phyloP scores from a whole-genome alignment of 2,329 filamentous ascomycete species.

The Calonectria fujianensis region DNA sequence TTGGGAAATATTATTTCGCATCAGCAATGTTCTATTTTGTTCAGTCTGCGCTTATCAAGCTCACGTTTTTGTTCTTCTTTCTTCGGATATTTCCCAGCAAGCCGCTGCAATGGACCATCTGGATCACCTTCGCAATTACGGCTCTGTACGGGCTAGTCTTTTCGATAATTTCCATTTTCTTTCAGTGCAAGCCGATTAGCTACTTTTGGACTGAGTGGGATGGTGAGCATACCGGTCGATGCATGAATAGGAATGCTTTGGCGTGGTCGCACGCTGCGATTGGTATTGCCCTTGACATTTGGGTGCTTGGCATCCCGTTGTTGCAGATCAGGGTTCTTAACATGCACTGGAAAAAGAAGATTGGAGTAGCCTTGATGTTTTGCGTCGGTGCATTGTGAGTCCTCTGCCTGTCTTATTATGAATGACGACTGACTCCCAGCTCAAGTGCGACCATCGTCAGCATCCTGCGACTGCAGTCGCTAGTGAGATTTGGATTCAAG shows the following conservation, averaged over 20 bases:
- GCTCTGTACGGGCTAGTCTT: constrained; percentile 60
- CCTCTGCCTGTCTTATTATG: too few relatives aligned
- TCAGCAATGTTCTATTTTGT: constrained; percentile 68
- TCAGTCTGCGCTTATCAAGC: constrained; percentile 67
- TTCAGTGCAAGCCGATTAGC: constrained; percentile 71
- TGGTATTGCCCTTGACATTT: constrained; percentile 71
- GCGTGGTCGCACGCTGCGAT: constrained; percentile 72
- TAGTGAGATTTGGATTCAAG: constrained; percentile 55
- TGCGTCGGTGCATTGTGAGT: constrained; percentile 67
- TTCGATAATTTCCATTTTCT: constrained; percentile 66
- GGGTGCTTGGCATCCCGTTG: constrained; percentile 71
- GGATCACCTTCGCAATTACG: constrained; percentile 64
- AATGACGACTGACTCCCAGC: not conserved
- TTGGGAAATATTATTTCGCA: constrained; percentile 66
- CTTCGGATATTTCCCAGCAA: constrained; percentile 70
- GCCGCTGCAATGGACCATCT: constrained; percentile 63
- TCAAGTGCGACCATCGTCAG: constrained; percentile 62
- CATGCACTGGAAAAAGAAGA: constrained; percentile 68
- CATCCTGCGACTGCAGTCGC: constrained; percentile 60
- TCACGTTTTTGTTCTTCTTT: constrained; percentile 73
- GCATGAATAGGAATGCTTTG: constrained; percentile 69
- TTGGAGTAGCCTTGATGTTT: constrained; percentile 70
- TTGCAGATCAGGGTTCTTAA: constrained; percentile 65
- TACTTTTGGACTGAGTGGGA: constrained; percentile 74
- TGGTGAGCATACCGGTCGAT: constrained; percentile 66